phyloP scores from a whole-genome alignment of 2,329 filamentous ascomycete genomes.

The Xylaria sp. region DNA sequence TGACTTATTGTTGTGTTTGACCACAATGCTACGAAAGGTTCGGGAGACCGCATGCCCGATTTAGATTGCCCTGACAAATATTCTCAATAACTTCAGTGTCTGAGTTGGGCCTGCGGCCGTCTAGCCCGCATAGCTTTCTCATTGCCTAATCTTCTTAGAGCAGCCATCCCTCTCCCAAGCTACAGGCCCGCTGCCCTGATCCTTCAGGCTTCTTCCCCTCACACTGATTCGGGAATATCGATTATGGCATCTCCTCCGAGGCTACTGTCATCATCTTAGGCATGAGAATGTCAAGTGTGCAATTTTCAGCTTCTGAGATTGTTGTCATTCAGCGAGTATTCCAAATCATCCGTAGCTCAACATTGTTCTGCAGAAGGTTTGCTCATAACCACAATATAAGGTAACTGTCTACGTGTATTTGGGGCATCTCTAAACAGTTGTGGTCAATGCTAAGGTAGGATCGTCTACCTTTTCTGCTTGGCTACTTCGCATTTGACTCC shows the following conservation, averaged over 20 bases:
- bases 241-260: constrained; percentile 13
- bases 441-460: constrained; percentile 21
- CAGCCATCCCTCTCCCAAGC: constrained; percentile 20
- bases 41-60: constrained; percentile 21
- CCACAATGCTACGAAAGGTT: constrained; percentile 13
- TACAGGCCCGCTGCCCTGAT: constrained; percentile 24
- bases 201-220: constrained; percentile 23
- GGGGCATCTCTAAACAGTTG: neutral
- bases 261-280: constrained; percentile 29
- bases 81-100: constrained; percentile 10
- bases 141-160: constrained; percentile 31
- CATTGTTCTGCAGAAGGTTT: constrained; percentile 8
- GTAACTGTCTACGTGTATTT: constrained; percentile 4
- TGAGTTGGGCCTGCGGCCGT: constrained; percentile 15
- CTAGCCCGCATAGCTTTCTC: constrained; percentile 12
- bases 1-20: constrained; percentile 12
- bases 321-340: constrained; percentile 19
- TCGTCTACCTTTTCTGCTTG: neutral
- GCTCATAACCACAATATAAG: constrained; percentile 8
- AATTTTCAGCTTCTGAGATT: neutral
- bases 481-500: neutral
- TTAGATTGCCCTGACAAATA: constrained; percentile 34
- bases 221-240: constrained; percentile 19
- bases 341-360: constrained; percentile 16
- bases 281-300: constrained; percentile 11